Base-by-base conservation (phyloP, 129 eudicot species). In the Artemisia tridentata region DNA sequence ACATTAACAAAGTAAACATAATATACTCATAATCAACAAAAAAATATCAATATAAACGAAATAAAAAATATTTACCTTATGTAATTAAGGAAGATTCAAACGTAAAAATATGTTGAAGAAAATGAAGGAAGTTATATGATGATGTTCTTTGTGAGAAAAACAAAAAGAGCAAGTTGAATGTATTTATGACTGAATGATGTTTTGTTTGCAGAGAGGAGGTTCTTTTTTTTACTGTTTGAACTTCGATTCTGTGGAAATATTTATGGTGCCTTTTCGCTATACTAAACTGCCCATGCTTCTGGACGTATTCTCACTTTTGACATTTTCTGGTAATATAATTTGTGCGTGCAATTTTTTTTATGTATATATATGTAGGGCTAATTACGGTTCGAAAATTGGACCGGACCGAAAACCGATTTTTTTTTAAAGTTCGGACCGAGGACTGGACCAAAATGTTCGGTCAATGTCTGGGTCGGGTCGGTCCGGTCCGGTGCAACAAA, bases 141-240 rank as follows among this genome's bases (percentile, higher is more conserved):
- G 21, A 1, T 75, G 63, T 49, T 68, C 56, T 15, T 74, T 29
- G 58, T 45, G 11, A 47, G 13, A 11, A 60, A 59, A 76, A 15
- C 45, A 38, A 38, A 38, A 57, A 60, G 61, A 68, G 18, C 41
- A 15, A 58, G 29, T 1, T 23, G 11, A 7, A 13, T n/a, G 62
- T 11, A 34, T 7, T 34, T 27, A 27, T 27, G 31, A 34, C 5
- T 34, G 10, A 6, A 10, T 74, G 72, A 46, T 51, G 29, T 76
- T 65, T 21, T 70, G 47, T 29, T 62, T 46, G 25, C 25, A 13
- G 9, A 0, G 7, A n/a, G 16, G 65, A 43, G 60, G 47, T 19
- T 51, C 31, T 56, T 52, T 60, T 52, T 60, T 77, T 70, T 53
- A 69, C 81, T 41, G 80, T 55, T 76, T 71, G 72, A 65, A 48